These are phyloP conservation scores for Mrakia gelida DNA, from an alignment of 768 basidiomycete genomes.

Conservation along the genomic window DNA sequence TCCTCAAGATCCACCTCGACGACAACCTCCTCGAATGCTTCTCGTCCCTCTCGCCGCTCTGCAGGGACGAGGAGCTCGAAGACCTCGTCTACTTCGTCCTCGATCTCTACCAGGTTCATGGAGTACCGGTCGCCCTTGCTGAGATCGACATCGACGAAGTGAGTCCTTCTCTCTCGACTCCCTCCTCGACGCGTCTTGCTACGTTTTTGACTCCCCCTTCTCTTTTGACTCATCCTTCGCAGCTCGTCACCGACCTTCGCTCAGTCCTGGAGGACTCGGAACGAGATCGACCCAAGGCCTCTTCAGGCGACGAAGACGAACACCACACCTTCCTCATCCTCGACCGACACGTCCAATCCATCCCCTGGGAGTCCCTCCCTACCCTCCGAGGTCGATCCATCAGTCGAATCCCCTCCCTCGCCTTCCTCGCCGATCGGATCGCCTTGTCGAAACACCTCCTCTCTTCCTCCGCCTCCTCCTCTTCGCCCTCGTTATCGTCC, in stretches of 20 bases:
- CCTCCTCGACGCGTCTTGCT: neutral
- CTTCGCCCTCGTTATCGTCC: neutral
- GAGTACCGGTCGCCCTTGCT: slow-evolving; percentile 77
- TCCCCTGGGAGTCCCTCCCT: slow-evolving; percentile 96
- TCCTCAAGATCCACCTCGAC: slow-evolving; percentile 51
- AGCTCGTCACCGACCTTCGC: slow-evolving; percentile 71
- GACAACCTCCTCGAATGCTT: slow-evolving; percentile 79
- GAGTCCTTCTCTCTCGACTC: slow-evolving; percentile 29
- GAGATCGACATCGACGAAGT: slow-evolving; percentile 90
- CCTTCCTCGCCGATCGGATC: slow-evolving; percentile 81
- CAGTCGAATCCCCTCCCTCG: slow-evolving; percentile 84
- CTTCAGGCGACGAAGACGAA: neutral
- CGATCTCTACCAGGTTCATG: slow-evolving; percentile 90
- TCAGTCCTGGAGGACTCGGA: slow-evolving; percentile 68
- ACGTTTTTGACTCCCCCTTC: neutral
- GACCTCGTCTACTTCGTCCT: slow-evolving; percentile 90
- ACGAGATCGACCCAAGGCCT: slow-evolving; percentile 34
- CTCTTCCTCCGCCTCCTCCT: neutral
- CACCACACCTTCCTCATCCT: slow-evolving; percentile 81
- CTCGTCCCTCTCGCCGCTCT: slow-evolving; percentile 71
- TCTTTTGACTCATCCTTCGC: neutral
- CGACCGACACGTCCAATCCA: slow-evolving; percentile 78
- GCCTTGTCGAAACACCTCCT: slow-evolving; percentile 55
- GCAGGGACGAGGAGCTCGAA: slow-evolving; percentile 88
- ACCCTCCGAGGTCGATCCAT: slow-evolving; percentile 75